Base-by-base conservation (phyloP, 495 filamentous ascomycete genomes). In the Talaromyces adpressus region DNA sequence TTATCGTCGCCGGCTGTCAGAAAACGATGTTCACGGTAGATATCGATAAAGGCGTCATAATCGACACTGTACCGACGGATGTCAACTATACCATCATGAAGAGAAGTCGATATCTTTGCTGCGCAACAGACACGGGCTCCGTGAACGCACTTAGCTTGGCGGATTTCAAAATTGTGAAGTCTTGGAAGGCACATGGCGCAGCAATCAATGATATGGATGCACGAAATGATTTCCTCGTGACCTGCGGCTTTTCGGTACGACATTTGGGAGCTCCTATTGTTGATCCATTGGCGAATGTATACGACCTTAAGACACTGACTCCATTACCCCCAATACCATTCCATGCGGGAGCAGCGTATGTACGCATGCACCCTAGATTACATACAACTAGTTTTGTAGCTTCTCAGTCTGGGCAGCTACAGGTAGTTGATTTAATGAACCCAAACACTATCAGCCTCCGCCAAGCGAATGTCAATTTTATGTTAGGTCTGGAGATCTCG, bases 151-250 rank as follows among this genome's bases (percentile, higher is more conserved):
- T 99, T 16, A 93, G 96, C 73, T 83, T 92, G 9, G 73, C 82
- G 30, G 89, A 82, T 59, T 89, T 97, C 64, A 82, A 84, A 34
- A 77, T 95, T 14, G 79, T 93, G 54, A 96, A 92, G 68, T 83
- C 84, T 14, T 98, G 93, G 90, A 89, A 91, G 65, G 91, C 93
- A 5, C 93, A 98, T 65, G 82, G 84, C 3, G 87, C 90, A 3
- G 85, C 82, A 25, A 89, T 98, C 66, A 93, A 90, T 70, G 92
- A 97, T 70, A 96, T 99, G 89, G 93, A 98, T 75, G 91, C 91
- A 6, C 89, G 92, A 62, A 88, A 91, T 65, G 92, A 97, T 69
- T 91, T 91, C 64, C 83, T 98, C 30, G 87, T 97, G 20, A 97
- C 93, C 25, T 99, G 94, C 72, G 94, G 94, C n/a, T 94, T 90